Conservation (phyloP, 305 asterid genomes). For the Fraxinus dipetala region DNA sequence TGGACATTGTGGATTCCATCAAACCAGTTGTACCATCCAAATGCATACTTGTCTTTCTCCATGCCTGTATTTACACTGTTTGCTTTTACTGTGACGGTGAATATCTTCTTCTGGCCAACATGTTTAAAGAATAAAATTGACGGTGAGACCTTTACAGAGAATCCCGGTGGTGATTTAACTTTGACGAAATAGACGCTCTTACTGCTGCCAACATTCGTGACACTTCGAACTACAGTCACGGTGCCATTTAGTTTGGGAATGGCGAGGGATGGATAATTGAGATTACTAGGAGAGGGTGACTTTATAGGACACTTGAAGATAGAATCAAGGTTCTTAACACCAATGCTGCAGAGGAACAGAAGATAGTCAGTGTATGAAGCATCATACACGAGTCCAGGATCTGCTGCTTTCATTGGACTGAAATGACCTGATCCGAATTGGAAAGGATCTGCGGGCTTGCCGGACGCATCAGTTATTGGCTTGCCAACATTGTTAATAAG, state of each 20-base stretch:
- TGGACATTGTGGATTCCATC: constrained; percentile 38
- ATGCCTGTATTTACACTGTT: neutral
- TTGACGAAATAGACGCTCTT: constrained; percentile 34
- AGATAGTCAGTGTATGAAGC: constrained; percentile 44
- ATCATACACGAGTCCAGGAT: constrained; percentile 47
- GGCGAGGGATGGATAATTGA: constrained; percentile 44
- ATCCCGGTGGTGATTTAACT: constrained; percentile 35
- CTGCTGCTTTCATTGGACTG: constrained; percentile 44
- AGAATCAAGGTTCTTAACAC: constrained; percentile 20
- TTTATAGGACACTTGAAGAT: constrained; percentile 21
- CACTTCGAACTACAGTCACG: constrained; percentile 28
- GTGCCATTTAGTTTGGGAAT: constrained; percentile 32
- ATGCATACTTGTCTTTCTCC: constrained; percentile 24
- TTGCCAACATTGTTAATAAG: constrained; percentile 30
- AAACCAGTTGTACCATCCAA: constrained; percentile 42
- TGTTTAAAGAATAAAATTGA: constrained; percentile 27
- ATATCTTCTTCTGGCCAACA: constrained; percentile 32
- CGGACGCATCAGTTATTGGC: constrained; percentile 35
- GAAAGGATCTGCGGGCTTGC: constrained; percentile 40
- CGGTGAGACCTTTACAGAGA: constrained; percentile 34
- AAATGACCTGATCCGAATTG: constrained; percentile 45
- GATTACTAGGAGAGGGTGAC: constrained; percentile 24
- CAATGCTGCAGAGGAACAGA: constrained; percentile 33
- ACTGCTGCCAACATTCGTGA: constrained; percentile 37
- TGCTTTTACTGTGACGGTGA: constrained; percentile 32